Conservation (phyloP, 768 basidiomycete species). For the Dictyophora rubrovolvata region DNA sequence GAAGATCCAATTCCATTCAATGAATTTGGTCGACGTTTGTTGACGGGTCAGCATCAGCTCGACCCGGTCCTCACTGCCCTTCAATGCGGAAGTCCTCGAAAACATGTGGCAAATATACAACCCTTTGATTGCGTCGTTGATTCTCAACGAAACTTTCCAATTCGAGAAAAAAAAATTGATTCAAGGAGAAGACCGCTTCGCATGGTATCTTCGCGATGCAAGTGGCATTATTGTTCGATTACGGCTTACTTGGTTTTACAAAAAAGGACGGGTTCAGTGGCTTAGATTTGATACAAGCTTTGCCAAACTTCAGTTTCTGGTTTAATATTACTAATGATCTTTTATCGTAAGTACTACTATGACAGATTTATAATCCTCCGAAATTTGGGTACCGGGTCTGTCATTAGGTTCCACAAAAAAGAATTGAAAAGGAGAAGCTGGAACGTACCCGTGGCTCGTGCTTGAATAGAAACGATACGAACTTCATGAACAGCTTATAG, state of each 20-base stretch:
- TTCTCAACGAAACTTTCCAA: not conserved
- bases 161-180: not conserved
- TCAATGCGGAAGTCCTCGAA: not conserved
- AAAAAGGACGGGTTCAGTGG: not conserved
- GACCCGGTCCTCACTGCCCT: not conserved
- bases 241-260: not conserved
- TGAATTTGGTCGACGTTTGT: not conserved
- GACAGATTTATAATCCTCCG: no score
- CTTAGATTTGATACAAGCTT: not conserved
- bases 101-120: not conserved
- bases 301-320: conserved; percentile 1
- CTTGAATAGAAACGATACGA: not conserved
- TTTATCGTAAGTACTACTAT: not conserved
- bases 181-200: not conserved
- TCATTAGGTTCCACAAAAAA: not conserved
- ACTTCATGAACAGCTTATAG: not conserved
- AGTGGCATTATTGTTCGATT: not conserved
- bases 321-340: not conserved
- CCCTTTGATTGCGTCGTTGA: not conserved
- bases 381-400: not conserved
- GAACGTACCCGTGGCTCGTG: not conserved
- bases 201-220: conserved; percentile 1
- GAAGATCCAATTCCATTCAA: not conserved
- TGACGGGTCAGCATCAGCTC: not conserved
- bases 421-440: not conserved